Evolutionary conservation across 768 basidiomycete species (phyloP).

Genomic region (Boletus rufocinnamomeus): DNA sequence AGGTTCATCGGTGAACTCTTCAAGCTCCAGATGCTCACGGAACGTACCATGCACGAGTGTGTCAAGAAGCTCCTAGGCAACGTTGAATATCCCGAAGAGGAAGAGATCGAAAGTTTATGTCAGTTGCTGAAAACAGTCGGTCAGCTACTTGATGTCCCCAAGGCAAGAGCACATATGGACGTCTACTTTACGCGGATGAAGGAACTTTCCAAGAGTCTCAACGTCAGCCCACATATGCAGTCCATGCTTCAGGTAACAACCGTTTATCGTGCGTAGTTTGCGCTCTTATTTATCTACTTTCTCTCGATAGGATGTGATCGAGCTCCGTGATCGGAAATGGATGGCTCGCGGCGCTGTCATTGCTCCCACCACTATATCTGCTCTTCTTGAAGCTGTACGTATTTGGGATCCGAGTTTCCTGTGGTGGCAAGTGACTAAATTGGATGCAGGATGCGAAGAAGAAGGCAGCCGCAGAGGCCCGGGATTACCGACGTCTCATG

Average conservation of each 20-base stretch:
- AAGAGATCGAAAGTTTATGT: conserved; percentile 96
- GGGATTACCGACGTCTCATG: conserved; percentile 66
- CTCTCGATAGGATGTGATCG: conserved; percentile 77
- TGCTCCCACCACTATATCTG: conserved; percentile 85
- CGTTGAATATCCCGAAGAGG: conserved; percentile 94
- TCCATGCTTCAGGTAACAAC: conserved; percentile 89
- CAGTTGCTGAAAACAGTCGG: conserved; percentile 92
- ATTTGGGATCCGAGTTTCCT: background rate
- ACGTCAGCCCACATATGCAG: conserved; percentile 84
- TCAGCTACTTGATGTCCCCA: conserved; percentile 72
- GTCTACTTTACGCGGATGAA: conserved; percentile 93
- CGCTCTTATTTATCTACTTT: conserved; percentile 1
- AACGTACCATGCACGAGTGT: conserved; percentile 98
- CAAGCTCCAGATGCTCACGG: conserved; percentile 98
- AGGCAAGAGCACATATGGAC: conserved; percentile 84
- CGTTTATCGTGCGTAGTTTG: background rate
- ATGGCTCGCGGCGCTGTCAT: conserved; percentile 65
- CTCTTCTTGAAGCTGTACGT: conserved; percentile 83
- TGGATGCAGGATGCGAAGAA: conserved; percentile 73
- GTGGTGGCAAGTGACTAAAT: conserved; percentile 8
- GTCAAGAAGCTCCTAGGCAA: conserved; percentile 94
- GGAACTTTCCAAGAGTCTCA: conserved; percentile 70
- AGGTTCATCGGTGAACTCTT: conserved; percentile 98
- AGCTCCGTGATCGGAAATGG: conserved; percentile 86
- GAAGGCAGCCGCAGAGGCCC: conserved; percentile 65